These are phyloP conservation scores for Spathaspora gorwiae DNA, from an alignment of 805 yeast genomes.

Conservation along the genomic window DNA sequence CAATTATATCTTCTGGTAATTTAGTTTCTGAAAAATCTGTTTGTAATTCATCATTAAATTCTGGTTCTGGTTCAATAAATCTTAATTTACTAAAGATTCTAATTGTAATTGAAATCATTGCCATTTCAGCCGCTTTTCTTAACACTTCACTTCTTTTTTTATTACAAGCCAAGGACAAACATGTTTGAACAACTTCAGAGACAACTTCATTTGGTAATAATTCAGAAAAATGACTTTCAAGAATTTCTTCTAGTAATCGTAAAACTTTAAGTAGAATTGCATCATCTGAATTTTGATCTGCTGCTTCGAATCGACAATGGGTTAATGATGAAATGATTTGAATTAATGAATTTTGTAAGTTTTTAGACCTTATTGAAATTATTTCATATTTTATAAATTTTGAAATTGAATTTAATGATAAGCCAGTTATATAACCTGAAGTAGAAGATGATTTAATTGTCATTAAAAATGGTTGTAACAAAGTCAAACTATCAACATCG, in stretches of 20 bases:
- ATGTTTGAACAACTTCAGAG: conserved; percentile 86
- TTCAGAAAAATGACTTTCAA: conserved; percentile 60
- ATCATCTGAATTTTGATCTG: conserved; percentile 89
- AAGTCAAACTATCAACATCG: conserved; percentile 63
- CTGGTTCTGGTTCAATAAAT: conserved; percentile 53
- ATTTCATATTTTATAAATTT: conserved; percentile 70
- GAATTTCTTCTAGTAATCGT: conserved; percentile 60
- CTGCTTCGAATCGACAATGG: conserved; percentile 93
- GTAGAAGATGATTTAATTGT: conserved; percentile 81
- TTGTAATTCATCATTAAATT: conserved; percentile 35
- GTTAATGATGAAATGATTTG: conserved; percentile 75
- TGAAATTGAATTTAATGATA: conserved; percentile 71
- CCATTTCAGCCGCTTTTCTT: conserved; percentile 82
- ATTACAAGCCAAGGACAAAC: conserved; percentile 87
- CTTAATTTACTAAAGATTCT: conserved; percentile 61
- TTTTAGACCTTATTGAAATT: conserved; percentile 50
- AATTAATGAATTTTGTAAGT: conserved; percentile 53
- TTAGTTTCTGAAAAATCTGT: conserved; percentile 44
- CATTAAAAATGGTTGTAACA: conserved; percentile 81
- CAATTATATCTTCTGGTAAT: conserved; percentile 57
- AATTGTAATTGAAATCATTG: conserved; percentile 66
- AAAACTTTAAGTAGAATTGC: conserved; percentile 82
- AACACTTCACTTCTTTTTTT: conserved; percentile 86
- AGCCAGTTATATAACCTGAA: conserved; percentile 78
- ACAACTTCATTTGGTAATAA: conserved; percentile 76